A percentile compares a stretch with the other conserved stretches of the same genome.
phyloP scores from a whole-genome alignment of 495 filamentous ascomycete species.

The Thermothielavioides terrestris region DNA sequence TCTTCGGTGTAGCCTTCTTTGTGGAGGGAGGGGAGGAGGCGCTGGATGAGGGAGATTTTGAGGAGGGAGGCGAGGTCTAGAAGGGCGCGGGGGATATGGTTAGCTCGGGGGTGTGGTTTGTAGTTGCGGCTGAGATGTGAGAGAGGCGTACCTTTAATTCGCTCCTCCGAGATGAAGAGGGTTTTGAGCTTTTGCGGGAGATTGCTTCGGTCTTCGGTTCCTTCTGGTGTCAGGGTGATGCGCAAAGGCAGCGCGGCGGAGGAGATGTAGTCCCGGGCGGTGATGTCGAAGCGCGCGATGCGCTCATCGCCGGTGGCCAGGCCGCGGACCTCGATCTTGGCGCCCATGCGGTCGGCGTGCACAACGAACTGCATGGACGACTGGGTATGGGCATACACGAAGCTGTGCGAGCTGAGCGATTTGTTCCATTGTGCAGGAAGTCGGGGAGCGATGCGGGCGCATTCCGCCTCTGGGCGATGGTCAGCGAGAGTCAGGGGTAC shows the following conservation, averaged over 20 bases:
- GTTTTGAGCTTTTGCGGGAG: conserved; percentile 45
- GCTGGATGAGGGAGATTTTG: conserved; percentile 72
- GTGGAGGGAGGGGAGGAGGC: conserved; percentile 60
- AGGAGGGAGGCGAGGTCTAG: conserved; percentile 56
- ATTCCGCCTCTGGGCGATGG: conserved; percentile 28
- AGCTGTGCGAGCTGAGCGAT: conserved; percentile 54
- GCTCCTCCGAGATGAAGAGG: conserved; percentile 62
- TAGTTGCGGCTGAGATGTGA: not conserved
- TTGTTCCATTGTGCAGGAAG: conserved; percentile 75
- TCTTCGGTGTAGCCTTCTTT: conserved; percentile 69
- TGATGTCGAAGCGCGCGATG: conserved; percentile 67
- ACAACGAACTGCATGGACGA: conserved; percentile 79
- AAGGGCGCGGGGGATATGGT: not conserved
- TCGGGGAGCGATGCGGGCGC: conserved; percentile 39
- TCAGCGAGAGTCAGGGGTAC: not conserved
- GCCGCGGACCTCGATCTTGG: conserved; percentile 73
- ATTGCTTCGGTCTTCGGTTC: conserved; percentile 35
- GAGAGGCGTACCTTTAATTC: conserved; percentile 37
- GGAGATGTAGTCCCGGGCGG: conserved; percentile 66
- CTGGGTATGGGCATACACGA: conserved; percentile 85
- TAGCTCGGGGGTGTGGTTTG: not conserved
- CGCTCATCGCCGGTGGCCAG: conserved; percentile 72
- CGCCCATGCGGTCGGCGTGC: conserved; percentile 71
- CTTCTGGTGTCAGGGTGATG: conserved; percentile 27
- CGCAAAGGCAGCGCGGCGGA: conserved; percentile 39